A percentile compares a stretch with the other conserved stretches of the same genome.
Conservation (phyloP, 1,284 basidiomycete species). For the Gastroboletus turbinatus region DNA sequence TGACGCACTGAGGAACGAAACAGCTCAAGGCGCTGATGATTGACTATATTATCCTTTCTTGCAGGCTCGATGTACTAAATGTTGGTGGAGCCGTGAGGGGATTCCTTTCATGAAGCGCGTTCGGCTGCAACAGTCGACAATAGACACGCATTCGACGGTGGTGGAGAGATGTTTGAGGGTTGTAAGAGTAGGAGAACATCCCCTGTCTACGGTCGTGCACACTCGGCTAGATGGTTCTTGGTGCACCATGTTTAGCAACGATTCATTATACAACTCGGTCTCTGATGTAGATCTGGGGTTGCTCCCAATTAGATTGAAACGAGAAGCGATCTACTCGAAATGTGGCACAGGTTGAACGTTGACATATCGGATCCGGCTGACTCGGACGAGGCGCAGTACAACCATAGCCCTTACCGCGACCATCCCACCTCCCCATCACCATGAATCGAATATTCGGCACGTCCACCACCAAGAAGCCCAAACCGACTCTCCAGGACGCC, state of each 20-base stretch:
- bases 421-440: background rate
- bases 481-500: conserved; percentile 87
- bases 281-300: background rate
- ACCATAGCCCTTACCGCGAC: background rate
- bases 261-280: background rate
- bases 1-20: background rate
- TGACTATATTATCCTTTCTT: conserved; percentile 6
- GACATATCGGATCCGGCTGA: background rate
- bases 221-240: background rate
- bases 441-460: conserved; percentile 87
- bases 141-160: too few species aligned
- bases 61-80: conserved; percentile 69
- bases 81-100: conserved; percentile 80
- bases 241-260: background rate
- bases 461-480: conserved; percentile 80
- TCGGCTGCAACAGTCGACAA: background rate
- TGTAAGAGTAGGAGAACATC: background rate
- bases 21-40: background rate
- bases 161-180: too few species aligned
- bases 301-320: background rate
- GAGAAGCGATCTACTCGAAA: background rate
- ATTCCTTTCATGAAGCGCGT: conserved; percentile 49
- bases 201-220: background rate
- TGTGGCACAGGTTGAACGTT: background rate
- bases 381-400: background rate